These are phyloP conservation scores for Mucor indicus DNA, from an alignment of 371 early-diverging fungal species.

Conservation along the genomic window DNA sequence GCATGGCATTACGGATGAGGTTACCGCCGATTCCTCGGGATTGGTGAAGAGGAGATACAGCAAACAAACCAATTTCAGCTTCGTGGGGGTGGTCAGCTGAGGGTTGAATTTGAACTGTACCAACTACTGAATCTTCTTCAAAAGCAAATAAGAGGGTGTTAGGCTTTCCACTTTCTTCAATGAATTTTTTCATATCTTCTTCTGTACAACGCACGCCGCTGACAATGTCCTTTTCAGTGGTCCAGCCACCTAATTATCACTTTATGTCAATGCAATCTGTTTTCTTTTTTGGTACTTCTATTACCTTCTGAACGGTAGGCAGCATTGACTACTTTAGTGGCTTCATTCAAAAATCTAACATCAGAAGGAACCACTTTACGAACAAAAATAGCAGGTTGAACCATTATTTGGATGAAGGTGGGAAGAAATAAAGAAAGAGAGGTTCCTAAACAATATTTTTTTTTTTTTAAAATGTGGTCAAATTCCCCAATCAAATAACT, in stretches of 20 bases:
- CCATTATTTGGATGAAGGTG: too few relatives aligned
- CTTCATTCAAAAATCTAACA: background rate
- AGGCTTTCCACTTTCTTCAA: conserved; percentile 1
- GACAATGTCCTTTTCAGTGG: conserved; percentile 13
- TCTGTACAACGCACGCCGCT: conserved; percentile 5
- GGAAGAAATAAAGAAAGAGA: too few relatives aligned
- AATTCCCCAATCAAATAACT: too few relatives aligned
- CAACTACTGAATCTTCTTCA: conserved; percentile 22
- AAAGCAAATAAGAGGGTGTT: conserved; percentile 13
- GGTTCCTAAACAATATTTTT: too few relatives aligned
- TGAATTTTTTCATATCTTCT: background rate
- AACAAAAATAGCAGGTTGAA: conserved; percentile 13
- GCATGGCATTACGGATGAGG: conserved; percentile 38
- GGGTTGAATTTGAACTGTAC: conserved; percentile 25
- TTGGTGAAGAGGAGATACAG: conserved; percentile 47
- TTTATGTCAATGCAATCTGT: too few relatives aligned
- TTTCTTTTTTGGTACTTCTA: too few relatives aligned
- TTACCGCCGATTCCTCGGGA: conserved; percentile 52
- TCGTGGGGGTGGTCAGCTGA: background rate
- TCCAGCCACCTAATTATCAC: conserved; percentile 16
- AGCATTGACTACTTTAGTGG: conserved; percentile 11
- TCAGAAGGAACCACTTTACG: conserved; percentile 10
- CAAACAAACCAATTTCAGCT: conserved; percentile 37
- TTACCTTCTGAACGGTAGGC: conserved; percentile 22
- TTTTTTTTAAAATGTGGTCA: too few relatives aligned